These are phyloP conservation scores for Calonectria crousiana DNA, from an alignment of 2,329 filamentous ascomycete genomes.

Conservation along the genomic window DNA sequence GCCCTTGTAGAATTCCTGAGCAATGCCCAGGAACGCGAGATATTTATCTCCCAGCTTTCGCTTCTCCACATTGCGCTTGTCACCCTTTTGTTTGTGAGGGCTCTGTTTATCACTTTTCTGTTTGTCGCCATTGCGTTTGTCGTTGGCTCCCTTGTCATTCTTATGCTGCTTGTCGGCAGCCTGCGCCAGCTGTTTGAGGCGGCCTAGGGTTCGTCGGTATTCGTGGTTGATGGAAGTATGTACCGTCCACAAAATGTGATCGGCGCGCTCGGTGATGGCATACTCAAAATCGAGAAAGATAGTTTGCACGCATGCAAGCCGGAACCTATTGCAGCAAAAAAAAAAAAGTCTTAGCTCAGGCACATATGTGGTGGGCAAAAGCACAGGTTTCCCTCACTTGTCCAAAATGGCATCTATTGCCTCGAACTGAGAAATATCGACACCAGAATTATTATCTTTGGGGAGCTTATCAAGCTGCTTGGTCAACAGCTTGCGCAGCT, in stretches of 20 bases:
- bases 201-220: conserved; percentile 78
- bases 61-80: conserved; percentile 64
- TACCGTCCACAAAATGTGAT: conserved; percentile 80
- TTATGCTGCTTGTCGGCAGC: conserved; percentile 70
- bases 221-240: conserved; percentile 83
- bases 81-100: conserved; percentile 38
- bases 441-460: conserved; percentile 48
- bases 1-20: conserved; percentile 88
- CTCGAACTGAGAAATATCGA: conserved; percentile 58
- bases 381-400: conserved; percentile 50
- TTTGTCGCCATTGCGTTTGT: conserved; percentile 42
- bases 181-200: conserved; percentile 63
- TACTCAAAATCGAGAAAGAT: conserved; percentile 80
- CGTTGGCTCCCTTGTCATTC: conserved; percentile 38
- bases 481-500: conserved; percentile 56
- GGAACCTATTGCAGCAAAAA: conserved; percentile 64
- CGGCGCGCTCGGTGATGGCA: conserved; percentile 72
- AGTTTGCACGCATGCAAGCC: conserved; percentile 76
- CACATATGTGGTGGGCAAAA: not conserved
- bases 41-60: conserved; percentile 88
- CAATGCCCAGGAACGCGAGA: conserved; percentile 85
- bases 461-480: conserved; percentile 59
- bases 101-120: conserved; percentile 40
- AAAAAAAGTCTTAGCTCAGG: not conserved
- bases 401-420: conserved; percentile 58